Percentiles rank a stretch among this genome's conserved stretches.
These are phyloP conservation scores for Mucor piriformis DNA, from an alignment of 371 early-diverging fungal genomes.

Conservation along the genomic window DNA sequence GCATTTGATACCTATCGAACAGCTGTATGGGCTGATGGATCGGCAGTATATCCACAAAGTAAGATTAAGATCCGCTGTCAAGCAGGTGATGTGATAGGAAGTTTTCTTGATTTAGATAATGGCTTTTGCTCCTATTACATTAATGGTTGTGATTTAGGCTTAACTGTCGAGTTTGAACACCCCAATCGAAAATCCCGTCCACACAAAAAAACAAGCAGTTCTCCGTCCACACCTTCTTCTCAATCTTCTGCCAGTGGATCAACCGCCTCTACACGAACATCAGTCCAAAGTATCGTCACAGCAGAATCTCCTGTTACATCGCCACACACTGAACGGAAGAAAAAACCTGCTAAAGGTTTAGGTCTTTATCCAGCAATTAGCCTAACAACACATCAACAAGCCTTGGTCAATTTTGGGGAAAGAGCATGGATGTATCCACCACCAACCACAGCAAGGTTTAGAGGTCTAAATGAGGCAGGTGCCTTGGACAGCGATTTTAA, in stretches of 20 bases:
- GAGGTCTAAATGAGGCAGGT: slow-evolving; percentile 38
- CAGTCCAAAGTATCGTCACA: neutral
- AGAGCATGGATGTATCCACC: slow-evolving; percentile 53
- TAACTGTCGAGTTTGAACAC: slow-evolving; percentile 51
- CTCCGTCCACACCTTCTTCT: neutral
- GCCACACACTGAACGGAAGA: neutral
- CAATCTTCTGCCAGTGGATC: slow-evolving; percentile 7
- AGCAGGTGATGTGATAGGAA: slow-evolving; percentile 52
- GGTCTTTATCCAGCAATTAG: slow-evolving; percentile 54
- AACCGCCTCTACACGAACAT: neutral
- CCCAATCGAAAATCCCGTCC: slow-evolving; percentile 18
- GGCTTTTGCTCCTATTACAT: slow-evolving; percentile 50
- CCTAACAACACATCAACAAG: slow-evolving; percentile 49
- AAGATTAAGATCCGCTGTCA: slow-evolving; percentile 34
- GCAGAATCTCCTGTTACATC: neutral
- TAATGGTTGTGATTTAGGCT: slow-evolving; percentile 43
- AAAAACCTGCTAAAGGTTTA: slow-evolving; percentile 19
- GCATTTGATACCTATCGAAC: slow-evolving; percentile 64
- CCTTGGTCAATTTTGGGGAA: slow-evolving; percentile 48
- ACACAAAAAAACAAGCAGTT: neutral
- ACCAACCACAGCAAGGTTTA: slow-evolving; percentile 29
- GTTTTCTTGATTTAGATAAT: slow-evolving; percentile 48
- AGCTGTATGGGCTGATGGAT: slow-evolving; percentile 59
- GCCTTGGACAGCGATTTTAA: slow-evolving; percentile 25
- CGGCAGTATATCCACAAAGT: slow-evolving; percentile 44